Conservation (phyloP, 2,329 filamentous ascomycete species). For the Scedosporium boydii region DNA sequence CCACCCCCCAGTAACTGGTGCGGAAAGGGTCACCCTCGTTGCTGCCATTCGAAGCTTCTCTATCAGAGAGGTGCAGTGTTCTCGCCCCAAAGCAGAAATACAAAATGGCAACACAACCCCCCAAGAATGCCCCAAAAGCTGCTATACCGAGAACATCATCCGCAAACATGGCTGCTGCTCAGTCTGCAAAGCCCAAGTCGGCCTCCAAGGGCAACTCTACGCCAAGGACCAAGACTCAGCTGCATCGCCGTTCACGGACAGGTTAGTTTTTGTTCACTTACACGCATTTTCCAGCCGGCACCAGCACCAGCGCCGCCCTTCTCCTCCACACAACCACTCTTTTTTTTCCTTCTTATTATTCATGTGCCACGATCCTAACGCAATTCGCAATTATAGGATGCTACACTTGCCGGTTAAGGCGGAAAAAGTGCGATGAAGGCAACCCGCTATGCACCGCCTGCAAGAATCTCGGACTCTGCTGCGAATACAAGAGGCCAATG, state of each 20-base stretch:
- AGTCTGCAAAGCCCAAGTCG: constrained; percentile 49
- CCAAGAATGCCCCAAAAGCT: constrained; percentile 44
- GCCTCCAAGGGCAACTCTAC: constrained; percentile 40
- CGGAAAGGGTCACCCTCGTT: constrained; percentile 9
- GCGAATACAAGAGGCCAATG: constrained; percentile 92
- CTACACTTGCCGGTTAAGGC: constrained; percentile 58
- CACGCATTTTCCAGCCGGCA: constrained; percentile 13
- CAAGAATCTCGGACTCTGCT: constrained; percentile 69
- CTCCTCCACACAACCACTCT: background rate
- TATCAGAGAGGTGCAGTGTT: background rate
- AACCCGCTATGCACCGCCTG: constrained; percentile 54
- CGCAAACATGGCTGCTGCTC: constrained; percentile 53
- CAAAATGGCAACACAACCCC: constrained; percentile 58
- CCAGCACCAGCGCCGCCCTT: background rate
- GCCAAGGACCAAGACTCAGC: constrained; percentile 67
- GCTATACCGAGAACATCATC: constrained; percentile 21
- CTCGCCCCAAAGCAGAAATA: constrained; percentile 2
- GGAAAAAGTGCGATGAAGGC: constrained; percentile 63
- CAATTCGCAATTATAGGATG: constrained; percentile 36
- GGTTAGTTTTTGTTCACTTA: constrained; percentile 46
- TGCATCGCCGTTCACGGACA: constrained; percentile 90
- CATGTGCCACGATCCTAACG: constrained; percentile 18
- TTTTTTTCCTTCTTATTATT: constrained; percentile 7
- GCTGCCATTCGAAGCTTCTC: background rate
- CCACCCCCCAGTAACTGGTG: constrained; percentile 3